Conservation (phyloP, 768 basidiomycete genomes). For the Russula emetica region DNA sequence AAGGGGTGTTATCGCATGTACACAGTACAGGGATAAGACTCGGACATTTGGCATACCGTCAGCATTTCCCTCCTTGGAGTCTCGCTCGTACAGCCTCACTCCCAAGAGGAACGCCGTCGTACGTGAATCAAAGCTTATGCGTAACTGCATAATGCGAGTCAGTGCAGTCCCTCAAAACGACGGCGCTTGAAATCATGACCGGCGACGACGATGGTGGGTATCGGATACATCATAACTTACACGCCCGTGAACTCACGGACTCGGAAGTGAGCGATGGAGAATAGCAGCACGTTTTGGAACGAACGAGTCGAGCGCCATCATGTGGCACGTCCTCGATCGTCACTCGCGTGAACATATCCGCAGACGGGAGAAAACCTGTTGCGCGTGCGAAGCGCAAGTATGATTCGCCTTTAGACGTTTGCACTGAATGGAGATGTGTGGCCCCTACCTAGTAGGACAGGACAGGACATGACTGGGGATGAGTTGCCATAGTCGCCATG, state of each 20-base stretch:
- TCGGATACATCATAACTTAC: slow-evolving; percentile 74
- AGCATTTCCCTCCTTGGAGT: no score
- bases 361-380: slow-evolving; percentile 48
- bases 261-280: slow-evolving; percentile 87
- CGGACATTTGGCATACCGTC: no score
- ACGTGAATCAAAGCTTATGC: slow-evolving; percentile 61
- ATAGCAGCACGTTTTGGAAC: slow-evolving; percentile 91
- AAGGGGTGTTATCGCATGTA: no score
- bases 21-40: no score
- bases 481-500: background rate
- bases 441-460: no score
- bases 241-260: slow-evolving; percentile 72
- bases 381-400: slow-evolving; percentile 75
- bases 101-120: slow-evolving; percentile 73
- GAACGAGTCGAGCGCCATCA: slow-evolving; percentile 88
- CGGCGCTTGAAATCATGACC: slow-evolving; percentile 85
- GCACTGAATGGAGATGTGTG: slow-evolving; percentile 72
- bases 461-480: background rate
- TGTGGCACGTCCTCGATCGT: slow-evolving; percentile 83
- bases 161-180: slow-evolving; percentile 79
- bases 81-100: slow-evolving; percentile 40
- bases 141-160: slow-evolving; percentile 73
- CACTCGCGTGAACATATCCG: slow-evolving; percentile 33
- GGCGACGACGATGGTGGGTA: slow-evolving; percentile 78
- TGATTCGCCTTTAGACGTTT: slow-evolving; percentile 82